A percentile compares a stretch with the other conserved stretches of the same genome.
Evolutionary conservation across 176 grass and related monocot genomes (phyloP).

Genomic region (Carex pumila): DNA sequence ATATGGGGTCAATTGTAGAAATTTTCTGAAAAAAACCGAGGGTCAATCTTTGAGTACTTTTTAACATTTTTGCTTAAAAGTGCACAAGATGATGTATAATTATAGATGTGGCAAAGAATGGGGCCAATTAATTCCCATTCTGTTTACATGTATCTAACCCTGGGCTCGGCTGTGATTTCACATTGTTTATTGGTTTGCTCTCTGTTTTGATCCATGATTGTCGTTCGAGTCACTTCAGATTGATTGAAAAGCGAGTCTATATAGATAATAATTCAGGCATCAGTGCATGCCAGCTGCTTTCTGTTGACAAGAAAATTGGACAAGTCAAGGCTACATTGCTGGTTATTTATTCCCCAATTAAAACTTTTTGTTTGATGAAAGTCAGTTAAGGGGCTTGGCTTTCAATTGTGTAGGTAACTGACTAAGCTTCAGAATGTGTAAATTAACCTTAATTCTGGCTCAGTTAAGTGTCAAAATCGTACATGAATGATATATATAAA

Average conservation of each 20-base stretch:
- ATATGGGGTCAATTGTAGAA: too few species aligned
- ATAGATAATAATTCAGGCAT: neutral
- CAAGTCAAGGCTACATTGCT: neutral
- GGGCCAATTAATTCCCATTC: neutral
- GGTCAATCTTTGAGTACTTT: too few species aligned
- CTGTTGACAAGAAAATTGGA: neutral
- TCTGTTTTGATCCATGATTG: neutral
- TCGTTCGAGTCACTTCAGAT: too few species aligned
- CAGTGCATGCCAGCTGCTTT: neutral
- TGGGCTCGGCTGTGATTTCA: neutral
- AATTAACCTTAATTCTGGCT: neutral
- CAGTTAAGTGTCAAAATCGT: neutral
- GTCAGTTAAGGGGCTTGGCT: neutral
- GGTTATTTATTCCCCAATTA: neutral
- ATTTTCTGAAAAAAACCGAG: too few species aligned
- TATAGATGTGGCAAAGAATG: too few species aligned
- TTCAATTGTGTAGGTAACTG: neutral
- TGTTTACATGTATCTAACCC: neutral
- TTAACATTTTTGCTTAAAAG: too few species aligned
- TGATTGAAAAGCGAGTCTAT: neutral
- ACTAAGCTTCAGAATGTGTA: neutral
- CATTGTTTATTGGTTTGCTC: neutral
- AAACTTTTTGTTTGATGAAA: neutral
- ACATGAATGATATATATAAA: neutral
- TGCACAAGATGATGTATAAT: too few species aligned